Conservation (phyloP, 2,329 filamentous ascomycete genomes). For the Pseudogymnoascus sp. region DNA sequence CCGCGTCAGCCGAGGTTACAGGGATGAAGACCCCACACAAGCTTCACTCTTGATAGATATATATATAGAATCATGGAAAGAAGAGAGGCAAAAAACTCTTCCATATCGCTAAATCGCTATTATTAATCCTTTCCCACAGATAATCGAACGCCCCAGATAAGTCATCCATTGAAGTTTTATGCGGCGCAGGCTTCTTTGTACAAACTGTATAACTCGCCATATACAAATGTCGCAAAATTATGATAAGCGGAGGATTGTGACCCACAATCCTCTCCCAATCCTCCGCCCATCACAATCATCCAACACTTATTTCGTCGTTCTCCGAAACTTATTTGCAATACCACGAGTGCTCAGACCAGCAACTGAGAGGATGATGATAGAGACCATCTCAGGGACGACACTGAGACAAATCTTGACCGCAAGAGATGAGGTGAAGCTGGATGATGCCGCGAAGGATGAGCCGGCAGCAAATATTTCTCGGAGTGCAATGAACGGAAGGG, state of each 20-base stretch:
- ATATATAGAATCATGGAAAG: too few relatives aligned
- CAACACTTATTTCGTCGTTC: not conserved
- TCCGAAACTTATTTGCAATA: not conserved
- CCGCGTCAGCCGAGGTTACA: not conserved
- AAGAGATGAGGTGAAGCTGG: not conserved
- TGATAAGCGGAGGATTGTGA: too few relatives aligned
- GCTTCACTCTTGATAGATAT: too few relatives aligned
- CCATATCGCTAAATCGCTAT: too few relatives aligned
- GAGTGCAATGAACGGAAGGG: not conserved
- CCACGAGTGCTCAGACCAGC: not conserved
- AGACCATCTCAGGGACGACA: not conserved
- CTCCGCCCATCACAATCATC: not conserved
- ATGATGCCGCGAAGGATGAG: not conserved
- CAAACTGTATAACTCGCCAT: too few relatives aligned
- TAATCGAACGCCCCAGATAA: too few relatives aligned
- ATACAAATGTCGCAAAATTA: too few relatives aligned
- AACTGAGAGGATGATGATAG: not conserved
- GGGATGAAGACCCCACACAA: not conserved
- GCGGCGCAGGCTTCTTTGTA: too few relatives aligned
- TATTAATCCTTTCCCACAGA: too few relatives aligned
- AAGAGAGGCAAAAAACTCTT: too few relatives aligned
- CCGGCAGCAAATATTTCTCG: constrained; percentile 5
- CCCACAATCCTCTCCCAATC: not conserved
- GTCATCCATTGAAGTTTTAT: too few relatives aligned
- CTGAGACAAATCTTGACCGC: not conserved